phyloP scores from a whole-genome alignment of 768 basidiomycete species.

The Kwoniella mangroviensis region DNA sequence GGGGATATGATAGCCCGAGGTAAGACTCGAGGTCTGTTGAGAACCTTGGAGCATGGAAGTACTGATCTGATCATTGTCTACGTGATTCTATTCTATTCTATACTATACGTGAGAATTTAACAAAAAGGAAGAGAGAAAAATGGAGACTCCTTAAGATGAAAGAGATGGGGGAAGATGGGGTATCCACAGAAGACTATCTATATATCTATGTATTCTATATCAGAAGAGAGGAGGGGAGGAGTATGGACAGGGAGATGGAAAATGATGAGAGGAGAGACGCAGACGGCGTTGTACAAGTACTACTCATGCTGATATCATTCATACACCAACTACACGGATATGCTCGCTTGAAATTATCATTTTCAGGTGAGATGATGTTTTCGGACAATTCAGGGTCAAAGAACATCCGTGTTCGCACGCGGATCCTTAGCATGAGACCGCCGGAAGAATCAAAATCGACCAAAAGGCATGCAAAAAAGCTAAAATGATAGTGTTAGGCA shows the following conservation, averaged over 20 bases:
- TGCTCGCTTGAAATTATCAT: background rate
- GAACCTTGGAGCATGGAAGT: background rate
- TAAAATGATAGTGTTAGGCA: background rate
- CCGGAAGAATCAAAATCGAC: background rate
- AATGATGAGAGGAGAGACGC: background rate
- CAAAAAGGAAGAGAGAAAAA: slow-evolving; percentile 4
- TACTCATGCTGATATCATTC: background rate
- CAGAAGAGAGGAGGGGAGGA: background rate
- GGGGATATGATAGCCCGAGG: slow-evolving; percentile 10
- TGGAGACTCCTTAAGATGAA: slow-evolving; percentile 6
- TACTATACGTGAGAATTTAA: background rate
- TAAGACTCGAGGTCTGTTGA: slow-evolving; percentile 5
- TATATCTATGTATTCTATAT: background rate
- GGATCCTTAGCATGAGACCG: background rate
- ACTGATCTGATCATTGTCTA: slow-evolving; percentile 11
- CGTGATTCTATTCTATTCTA: background rate
- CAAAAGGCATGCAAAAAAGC: background rate
- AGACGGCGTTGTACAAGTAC: slow-evolving; percentile 1
- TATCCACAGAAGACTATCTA: slow-evolving; percentile 2
- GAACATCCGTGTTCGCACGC: slow-evolving; percentile 6
- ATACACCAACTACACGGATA: background rate
- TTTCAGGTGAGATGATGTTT: background rate
- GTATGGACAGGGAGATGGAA: slow-evolving; percentile 1
- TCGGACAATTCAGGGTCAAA: background rate
- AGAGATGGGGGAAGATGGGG: background rate